Base-by-base conservation (phyloP, 441 rosid species). In the Kokia cookei region DNA sequence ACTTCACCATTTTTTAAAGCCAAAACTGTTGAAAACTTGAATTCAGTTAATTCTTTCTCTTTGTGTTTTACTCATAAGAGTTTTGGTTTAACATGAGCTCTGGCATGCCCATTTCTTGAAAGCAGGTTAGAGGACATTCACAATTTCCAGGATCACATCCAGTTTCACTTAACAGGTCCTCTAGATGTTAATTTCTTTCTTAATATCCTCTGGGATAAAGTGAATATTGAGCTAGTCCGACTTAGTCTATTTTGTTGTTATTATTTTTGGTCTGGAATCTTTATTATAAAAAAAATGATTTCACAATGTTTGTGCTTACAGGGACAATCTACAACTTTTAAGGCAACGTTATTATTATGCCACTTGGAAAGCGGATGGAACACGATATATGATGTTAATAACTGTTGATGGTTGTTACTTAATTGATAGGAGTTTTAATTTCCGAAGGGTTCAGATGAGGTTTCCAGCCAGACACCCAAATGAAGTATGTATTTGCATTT, bases 341-440 rank as follows among this genome's bases (percentile, higher is more conserved):
- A 91, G 99, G 84, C 99, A 96, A 82, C 88, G 97, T 2, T 96
- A 96, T 81, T 96, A 96, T 78, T 94, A 92, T 83, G 99, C 99
- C 68, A 96, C 99, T 13, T 96, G 99, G 99, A 96, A 96, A 83
- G 99, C 98, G 69, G 99, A 94, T 83, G 99, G 99, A 78, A 96
- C 98, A 4, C 87, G 99, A 73, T 96, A 94, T 76, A 90, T 96
- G 99, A 91, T 96, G 99, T 85, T 96, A 61, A 87, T 96, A 72
- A 94, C 90, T 71, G 64, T 84, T 51, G 98, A 94, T 83, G 99
- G 98, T 7, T 96, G 99, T 59, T 96, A 91, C 79, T 72, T 96
- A 75, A 83, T 96, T 55, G 99, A 96, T 83, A 85, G 99, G 79
- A 88, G 85, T 81, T 96, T 94, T 78, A 91, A 88, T 76, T 87